Base-by-base conservation (phyloP, 768 basidiomycete species). In the Lactarius vividus region DNA sequence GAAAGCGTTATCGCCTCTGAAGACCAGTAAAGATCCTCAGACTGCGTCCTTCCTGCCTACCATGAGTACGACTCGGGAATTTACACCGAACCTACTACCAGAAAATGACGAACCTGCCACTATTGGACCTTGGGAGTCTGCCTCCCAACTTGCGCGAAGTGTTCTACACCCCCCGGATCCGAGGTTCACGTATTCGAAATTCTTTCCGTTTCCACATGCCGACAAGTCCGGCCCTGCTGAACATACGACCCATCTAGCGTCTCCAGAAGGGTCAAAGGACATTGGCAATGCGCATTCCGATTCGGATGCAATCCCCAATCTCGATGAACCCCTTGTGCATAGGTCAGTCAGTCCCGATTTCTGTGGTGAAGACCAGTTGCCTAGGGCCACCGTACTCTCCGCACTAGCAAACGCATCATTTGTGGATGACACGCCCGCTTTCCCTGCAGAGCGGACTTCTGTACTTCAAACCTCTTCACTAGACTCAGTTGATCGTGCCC, bases 111-210 rank as follows among this genome's bases (percentile, higher is more conserved):
- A 57, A 11, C 59, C 61, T 28, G 62, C 73, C 1, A 78, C 81
- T 37, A 70, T 82, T 13, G 74, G 75, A 37, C 81, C 85, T 11
- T 87, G 82, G 9, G 80, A 87, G 59, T 87, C 85, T 31, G 85
- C 82, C 33, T 87, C 85, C 33, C 85, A 85, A 69, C 64, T 75
- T 49, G 67, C 64, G 8, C 46, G 31, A 28, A 58, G 57, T 18
- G 28, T 46, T 31, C 20, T 61, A 26, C 26, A 42, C 33, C 31
- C 26, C 15, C 52, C 44, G 52, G 20, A 39, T 20, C 23, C 20
- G 29, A n/a, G 20, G 5, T 9, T 39, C 20, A 11, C 37, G 16
- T 29, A 31, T 28, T 60, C 71, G 28, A 62, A 31, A 33, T 62
- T 58, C 40, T 64, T 65, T 44, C 64, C 68, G 23, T 62, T 65